Evolutionary conservation across 495 filamentous ascomycete species (phyloP).

Genomic region (Penicillium desertorum): DNA sequence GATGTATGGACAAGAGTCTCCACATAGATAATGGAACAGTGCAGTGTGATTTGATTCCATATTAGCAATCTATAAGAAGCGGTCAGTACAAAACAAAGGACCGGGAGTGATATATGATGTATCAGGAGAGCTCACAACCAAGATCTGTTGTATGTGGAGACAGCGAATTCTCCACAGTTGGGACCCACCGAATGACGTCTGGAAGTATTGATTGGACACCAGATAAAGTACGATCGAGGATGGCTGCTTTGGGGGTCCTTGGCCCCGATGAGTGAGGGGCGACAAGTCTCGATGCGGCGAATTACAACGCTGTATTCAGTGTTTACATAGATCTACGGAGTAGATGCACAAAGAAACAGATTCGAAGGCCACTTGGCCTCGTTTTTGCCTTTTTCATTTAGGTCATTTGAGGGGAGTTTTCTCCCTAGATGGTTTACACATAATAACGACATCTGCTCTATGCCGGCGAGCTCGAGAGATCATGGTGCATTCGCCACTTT

Average conservation of each 20-base stretch:
- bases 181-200: constrained; percentile 5
- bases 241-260: background rate
- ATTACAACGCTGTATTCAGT: background rate
- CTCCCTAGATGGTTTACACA: constrained; percentile 23
- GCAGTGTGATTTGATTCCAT: background rate
- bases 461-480: constrained; percentile 1
- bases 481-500: constrained; percentile 12
- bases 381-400: constrained; percentile 28
- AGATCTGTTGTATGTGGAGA: background rate
- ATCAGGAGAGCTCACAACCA: too few relatives aligned
- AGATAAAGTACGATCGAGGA: too few relatives aligned
- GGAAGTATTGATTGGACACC: background rate
- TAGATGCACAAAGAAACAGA: background rate
- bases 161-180: constrained; percentile 1
- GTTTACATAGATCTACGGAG: background rate
- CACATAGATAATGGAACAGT: background rate
- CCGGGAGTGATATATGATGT: too few relatives aligned
- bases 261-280: background rate
- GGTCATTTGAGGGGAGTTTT: constrained; percentile 12
- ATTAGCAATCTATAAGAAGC: too few relatives aligned
- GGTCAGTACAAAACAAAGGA: too few relatives aligned
- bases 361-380: constrained; percentile 26
- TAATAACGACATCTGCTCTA: constrained; percentile 7
- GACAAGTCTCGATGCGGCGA: background rate
- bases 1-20: background rate